A percentile compares a stretch with the other conserved stretches of the same genome.
Evolutionary conservation across 2,329 filamentous ascomycete species (phyloP).

Genomic region (Ophidiomyces ophidiicola): DNA sequence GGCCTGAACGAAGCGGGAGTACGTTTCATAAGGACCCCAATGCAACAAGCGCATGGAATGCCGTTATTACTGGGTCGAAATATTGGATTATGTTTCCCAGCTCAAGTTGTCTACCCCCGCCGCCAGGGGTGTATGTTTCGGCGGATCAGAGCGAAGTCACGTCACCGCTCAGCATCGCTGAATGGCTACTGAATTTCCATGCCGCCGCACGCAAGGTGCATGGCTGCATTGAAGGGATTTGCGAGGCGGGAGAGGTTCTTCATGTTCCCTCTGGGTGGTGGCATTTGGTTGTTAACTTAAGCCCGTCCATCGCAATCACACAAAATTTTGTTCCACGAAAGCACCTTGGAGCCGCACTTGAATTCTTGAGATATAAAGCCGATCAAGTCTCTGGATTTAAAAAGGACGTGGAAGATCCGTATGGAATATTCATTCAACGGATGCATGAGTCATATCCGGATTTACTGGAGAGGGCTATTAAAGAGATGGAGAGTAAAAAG

Average conservation of each 20-base stretch:
- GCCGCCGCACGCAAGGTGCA: slow-evolving; percentile 61
- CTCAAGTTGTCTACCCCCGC: slow-evolving; percentile 47
- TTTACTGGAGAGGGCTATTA: slow-evolving; percentile 53
- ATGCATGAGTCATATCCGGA: slow-evolving; percentile 53
- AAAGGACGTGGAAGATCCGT: slow-evolving; percentile 58
- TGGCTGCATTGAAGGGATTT: slow-evolving; percentile 77
- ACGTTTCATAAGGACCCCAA: slow-evolving; percentile 84
- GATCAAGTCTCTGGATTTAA: slow-evolving; percentile 82
- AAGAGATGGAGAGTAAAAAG: slow-evolving; percentile 51
- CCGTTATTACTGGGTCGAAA: slow-evolving; percentile 75
- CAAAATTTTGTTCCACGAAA: slow-evolving; percentile 83
- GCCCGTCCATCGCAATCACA: slow-evolving; percentile 73
- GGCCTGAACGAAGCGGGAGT: slow-evolving; percentile 73
- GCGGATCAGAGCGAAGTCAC: slow-evolving; percentile 87
- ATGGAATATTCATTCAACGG: slow-evolving; percentile 58
- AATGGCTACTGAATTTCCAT: slow-evolving; percentile 88
- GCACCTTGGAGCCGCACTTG: slow-evolving; percentile 61
- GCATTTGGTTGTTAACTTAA: slow-evolving; percentile 86
- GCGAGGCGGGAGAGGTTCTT: slow-evolving; percentile 68
- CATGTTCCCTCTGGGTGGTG: slow-evolving; percentile 95
- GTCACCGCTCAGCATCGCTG: slow-evolving; percentile 85
- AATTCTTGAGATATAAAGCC: slow-evolving; percentile 67
- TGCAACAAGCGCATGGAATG: slow-evolving; percentile 75
- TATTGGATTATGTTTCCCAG: slow-evolving; percentile 97
- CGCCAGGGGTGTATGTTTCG: slow-evolving; percentile 83